Evolutionary conservation across 1,284 basidiomycete genomes (phyloP).

Genomic region (Rhodofomes roseus): DNA sequence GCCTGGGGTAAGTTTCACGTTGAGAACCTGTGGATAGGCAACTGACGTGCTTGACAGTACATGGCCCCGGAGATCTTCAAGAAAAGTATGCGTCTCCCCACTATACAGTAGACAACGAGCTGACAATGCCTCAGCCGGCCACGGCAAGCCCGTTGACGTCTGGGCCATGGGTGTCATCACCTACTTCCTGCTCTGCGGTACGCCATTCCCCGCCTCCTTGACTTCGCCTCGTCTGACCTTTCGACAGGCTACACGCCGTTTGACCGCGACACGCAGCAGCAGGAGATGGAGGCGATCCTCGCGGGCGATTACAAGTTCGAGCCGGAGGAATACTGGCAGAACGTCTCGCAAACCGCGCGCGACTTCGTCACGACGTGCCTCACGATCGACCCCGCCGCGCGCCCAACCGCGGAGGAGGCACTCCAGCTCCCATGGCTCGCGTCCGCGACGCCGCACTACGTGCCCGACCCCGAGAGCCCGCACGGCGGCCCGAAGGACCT

Average conservation of each 20-base stretch:
- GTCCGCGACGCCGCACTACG: constrained; percentile 63
- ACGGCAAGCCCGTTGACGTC: constrained; percentile 94
- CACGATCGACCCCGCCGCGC: constrained; percentile 74
- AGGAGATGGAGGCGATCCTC: constrained; percentile 92
- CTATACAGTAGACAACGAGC: constrained; percentile 2
- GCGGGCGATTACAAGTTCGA: constrained; percentile 91
- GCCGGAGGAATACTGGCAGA: constrained; percentile 86
- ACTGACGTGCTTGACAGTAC: constrained; percentile 47
- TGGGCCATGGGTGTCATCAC: constrained; percentile 98
- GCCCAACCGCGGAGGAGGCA: constrained; percentile 75
- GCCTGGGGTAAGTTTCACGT: constrained; percentile 53
- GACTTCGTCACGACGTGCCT: constrained; percentile 82
- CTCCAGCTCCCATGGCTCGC: constrained; percentile 82
- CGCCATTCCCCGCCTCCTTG: background rate
- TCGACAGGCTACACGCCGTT: constrained; percentile 83
- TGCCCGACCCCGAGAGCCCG: constrained; percentile 53
- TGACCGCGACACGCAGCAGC: constrained; percentile 84
- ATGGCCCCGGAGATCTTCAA: constrained; percentile 99
- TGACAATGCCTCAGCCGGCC: constrained; percentile 58
- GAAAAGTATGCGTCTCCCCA: constrained; percentile 52
- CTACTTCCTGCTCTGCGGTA: constrained; percentile 87
- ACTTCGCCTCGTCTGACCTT: background rate
- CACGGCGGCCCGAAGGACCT: constrained; percentile 74
- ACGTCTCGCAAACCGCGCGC: constrained; percentile 77
- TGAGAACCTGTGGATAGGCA: background rate